Base-by-base conservation (phyloP, 1,139 yeast genomes). In the Candida sanyaensis region DNA sequence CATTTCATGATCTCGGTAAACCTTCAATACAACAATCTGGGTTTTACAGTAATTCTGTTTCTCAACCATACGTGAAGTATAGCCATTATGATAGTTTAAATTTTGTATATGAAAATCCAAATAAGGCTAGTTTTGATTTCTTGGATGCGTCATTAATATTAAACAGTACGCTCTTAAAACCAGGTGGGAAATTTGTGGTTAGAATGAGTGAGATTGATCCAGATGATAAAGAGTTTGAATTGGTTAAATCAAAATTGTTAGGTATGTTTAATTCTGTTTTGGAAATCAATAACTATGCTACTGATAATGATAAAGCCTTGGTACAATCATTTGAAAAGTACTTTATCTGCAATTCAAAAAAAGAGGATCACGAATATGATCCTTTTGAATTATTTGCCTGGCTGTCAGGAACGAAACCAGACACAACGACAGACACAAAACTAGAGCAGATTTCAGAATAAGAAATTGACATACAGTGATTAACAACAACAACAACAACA, bases 121-220 rank as follows among this genome's bases (percentile, higher is more conserved):
- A 51, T 9, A 67, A 68, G 46, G 61, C 74, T 26, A 54, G 67
- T 3, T 56, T 75, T 27, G 97, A 92, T 63, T 69, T 93, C 47
- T 93, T 97, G 54, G 97, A 93, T 62, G 97, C 98, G 0, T 92
- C 97, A 0, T 69, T 93, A 50, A 73, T 89, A 11, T 77, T 92
- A 48, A 84, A 91, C 2, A 78, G 88, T 45, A 89, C 84, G 51
- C 64, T 86, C 3, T 68, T 93, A 47, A 82, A 76, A 53, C 81
- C 85, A 10, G 79, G 79, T 8, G 99, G 99, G 1, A 66, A 76
- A 6, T 80, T 90, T 57, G 84, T 91, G 5, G 80, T 96, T 56
- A 84, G 95, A 61, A 77, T 88, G 51, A 82, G 80, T 55, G 73
- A 83, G 0, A 95, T 96, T 0, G 69, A 80, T 37, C 42, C 49